These are phyloP conservation scores for Verticillium klebahnii DNA, from an alignment of 2,329 filamentous ascomycete genomes.

Conservation along the genomic window DNA sequence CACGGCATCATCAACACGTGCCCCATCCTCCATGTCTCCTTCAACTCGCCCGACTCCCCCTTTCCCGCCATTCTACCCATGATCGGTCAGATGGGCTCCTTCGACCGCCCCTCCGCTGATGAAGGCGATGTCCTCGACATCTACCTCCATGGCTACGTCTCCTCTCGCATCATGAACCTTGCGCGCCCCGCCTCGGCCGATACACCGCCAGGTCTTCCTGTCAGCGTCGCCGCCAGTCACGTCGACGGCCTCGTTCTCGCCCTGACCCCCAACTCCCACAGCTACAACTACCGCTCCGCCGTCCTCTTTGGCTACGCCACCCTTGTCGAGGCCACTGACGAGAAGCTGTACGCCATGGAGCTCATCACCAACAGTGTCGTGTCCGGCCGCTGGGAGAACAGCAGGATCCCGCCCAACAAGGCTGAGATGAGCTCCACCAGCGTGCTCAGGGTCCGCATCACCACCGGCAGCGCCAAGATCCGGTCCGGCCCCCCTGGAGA, in stretches of 20 bases:
- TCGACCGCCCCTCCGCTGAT: slow-evolving; percentile 54
- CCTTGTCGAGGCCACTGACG: slow-evolving; percentile 60
- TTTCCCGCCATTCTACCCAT: slow-evolving; percentile 79
- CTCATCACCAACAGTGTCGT: slow-evolving; percentile 73
- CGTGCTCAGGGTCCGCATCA: slow-evolving; percentile 64
- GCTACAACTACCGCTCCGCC: slow-evolving; percentile 82
- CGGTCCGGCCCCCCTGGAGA: slow-evolving; percentile 59
- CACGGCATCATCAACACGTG: slow-evolving; percentile 70
- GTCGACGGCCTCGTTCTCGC: slow-evolving; percentile 77
- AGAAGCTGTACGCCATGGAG: slow-evolving; percentile 75
- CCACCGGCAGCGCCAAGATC: slow-evolving; percentile 71
- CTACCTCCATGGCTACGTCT: slow-evolving; percentile 84
- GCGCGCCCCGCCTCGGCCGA: slow-evolving; percentile 22
- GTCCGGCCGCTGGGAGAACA: slow-evolving; percentile 62
- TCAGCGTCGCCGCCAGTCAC: slow-evolving; percentile 68
- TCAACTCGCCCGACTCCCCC: slow-evolving; percentile 57
- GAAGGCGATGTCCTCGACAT: slow-evolving; percentile 64
- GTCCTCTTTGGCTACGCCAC: slow-evolving; percentile 71
- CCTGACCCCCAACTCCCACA: slow-evolving; percentile 75
- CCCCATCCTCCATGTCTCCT: slow-evolving; percentile 77
- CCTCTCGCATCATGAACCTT: slow-evolving; percentile 69
- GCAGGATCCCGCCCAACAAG: slow-evolving; percentile 64
- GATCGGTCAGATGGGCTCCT: slow-evolving; percentile 80
- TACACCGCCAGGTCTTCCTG: slow-evolving; percentile 52
- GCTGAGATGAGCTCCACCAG: slow-evolving; percentile 73